Evolutionary conservation across 139 green algal species (phyloP), one percentile per base, ranked within the genome.

Genomic region (Haematococcus lacustris): DNA sequence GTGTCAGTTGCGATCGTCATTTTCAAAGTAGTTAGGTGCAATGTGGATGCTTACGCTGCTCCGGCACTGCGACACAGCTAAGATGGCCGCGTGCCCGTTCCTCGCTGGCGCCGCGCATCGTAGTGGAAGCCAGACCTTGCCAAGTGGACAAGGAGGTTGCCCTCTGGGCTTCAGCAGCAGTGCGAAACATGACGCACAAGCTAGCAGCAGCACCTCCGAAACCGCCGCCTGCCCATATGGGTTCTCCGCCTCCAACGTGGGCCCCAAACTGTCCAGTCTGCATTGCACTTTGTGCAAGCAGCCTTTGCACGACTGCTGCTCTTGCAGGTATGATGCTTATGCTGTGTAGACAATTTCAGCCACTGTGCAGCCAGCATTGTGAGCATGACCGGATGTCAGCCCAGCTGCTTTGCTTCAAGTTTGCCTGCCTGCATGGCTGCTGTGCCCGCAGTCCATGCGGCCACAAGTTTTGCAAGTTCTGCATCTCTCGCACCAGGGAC

Each of bases 381-480:
- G 33, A 25, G 17, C 53, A 6, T 28, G 53, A 25, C 32, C 53
- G 17, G 26, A 63, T 28, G 33, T 28, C 32, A 25, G 21, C 47
- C 13, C 47, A 63, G 26, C 32, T 5, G 33, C 7, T 33, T 37
- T 33, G 26, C 4, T 3, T 7, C 17, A 63, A 6, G 53, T 3
- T 37, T 28, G 3, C 53, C 6, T 5, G 33, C 53, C 32, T 37
- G 33, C 9, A 63, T 28, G 33, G 26, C 4, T 28, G 33, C 17
- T 33, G 26, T 37, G 34, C 33, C 25, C 21, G 64, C 23, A 70
- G 30, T 17, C 25, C 3, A 25, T 86, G 80, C 77, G 57, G 63
- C 40, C 71, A 79, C 63, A 72, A 57, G n/a, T 82, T 79, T 51
- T 85, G 80, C 74, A 51, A 51, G 26, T 30, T 47, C 30, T 89